These are phyloP conservation scores for Lactuca saligna DNA, from an alignment of 129 eudicot species.

Conservation along the genomic window DNA sequence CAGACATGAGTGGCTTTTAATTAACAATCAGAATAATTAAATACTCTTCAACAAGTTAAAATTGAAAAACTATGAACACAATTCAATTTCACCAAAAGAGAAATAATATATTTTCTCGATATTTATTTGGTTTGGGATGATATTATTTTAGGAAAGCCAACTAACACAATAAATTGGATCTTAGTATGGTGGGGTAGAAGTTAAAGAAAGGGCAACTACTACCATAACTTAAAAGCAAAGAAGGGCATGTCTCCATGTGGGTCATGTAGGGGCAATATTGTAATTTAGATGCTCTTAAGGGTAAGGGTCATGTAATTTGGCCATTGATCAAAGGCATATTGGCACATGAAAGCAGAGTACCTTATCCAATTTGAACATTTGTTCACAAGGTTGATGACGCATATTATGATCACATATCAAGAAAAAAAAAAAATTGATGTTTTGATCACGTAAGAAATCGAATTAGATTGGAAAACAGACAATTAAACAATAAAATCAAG, in stretches of 20 bases:
- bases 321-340: constrained; percentile 18
- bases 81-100: neutral
- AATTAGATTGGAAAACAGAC: constrained; percentile 1
- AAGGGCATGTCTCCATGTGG: constrained; percentile 43
- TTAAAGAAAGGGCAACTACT: constrained; percentile 35
- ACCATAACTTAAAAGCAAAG: constrained; percentile 37
- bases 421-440: constrained; percentile 1
- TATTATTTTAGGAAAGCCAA: constrained; percentile 27
- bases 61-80: neutral
- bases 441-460: constrained; percentile 8
- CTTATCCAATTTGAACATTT: constrained; percentile 15
- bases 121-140: constrained; percentile 30
- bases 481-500: neutral
- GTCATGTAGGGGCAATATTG: constrained; percentile 12
- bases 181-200: constrained; percentile 32
- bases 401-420: constrained; percentile 21
- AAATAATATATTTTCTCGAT: neutral
- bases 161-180: constrained; percentile 43
- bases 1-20: too few relatives aligned
- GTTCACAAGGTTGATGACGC: neutral
- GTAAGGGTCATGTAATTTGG: constrained; percentile 20
- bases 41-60: too few relatives aligned
- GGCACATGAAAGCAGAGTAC: constrained; percentile 10
- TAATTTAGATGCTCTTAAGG: too few relatives aligned
- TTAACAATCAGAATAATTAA: too few relatives aligned